Conservation (phyloP, 2,329 filamentous ascomycete species). For the Intubia oerlemansii region DNA sequence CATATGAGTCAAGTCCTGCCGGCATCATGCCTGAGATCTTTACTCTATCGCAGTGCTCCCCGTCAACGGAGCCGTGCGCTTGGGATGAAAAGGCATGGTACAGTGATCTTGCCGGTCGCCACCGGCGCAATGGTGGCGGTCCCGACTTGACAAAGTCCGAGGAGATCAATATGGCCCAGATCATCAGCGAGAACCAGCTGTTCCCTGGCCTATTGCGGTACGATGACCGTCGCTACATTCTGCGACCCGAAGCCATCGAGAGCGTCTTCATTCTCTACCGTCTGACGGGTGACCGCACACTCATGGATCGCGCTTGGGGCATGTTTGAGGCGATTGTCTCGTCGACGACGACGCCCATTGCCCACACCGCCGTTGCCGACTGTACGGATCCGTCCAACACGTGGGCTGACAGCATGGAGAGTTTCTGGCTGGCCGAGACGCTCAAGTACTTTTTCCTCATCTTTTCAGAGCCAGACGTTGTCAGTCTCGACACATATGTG, state of each 20-base stretch:
- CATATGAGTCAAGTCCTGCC: conserved; percentile 31
- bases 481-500: conserved; percentile 41
- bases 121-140: conserved; percentile 1
- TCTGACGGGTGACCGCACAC: conserved; percentile 42
- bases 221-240: conserved; percentile 35
- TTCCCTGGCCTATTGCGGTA: conserved; percentile 35
- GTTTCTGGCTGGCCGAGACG: conserved; percentile 52
- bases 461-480: conserved; percentile 33
- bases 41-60: conserved; percentile 32
- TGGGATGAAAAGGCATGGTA: conserved; percentile 10
- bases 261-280: conserved; percentile 61
- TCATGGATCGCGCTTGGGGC: conserved; percentile 48
- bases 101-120: conserved; percentile 3
- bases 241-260: conserved; percentile 62
- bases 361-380: conserved; percentile 36
- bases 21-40: conserved; percentile 38
- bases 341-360: conserved; percentile 25
- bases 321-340: conserved; percentile 48
- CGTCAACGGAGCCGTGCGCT: conserved; percentile 8
- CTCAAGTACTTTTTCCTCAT: conserved; percentile 46
- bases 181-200: conserved; percentile 18
- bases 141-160: too few species aligned
- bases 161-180: conserved; percentile 33
- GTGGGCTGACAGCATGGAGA: conserved; percentile 36
- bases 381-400: conserved; percentile 21